Percentiles rank a stretch among this genome's conserved stretches.
phyloP scores from a whole-genome alignment of 495 filamentous ascomycete genomes.

The Aspergillus baeticus region DNA sequence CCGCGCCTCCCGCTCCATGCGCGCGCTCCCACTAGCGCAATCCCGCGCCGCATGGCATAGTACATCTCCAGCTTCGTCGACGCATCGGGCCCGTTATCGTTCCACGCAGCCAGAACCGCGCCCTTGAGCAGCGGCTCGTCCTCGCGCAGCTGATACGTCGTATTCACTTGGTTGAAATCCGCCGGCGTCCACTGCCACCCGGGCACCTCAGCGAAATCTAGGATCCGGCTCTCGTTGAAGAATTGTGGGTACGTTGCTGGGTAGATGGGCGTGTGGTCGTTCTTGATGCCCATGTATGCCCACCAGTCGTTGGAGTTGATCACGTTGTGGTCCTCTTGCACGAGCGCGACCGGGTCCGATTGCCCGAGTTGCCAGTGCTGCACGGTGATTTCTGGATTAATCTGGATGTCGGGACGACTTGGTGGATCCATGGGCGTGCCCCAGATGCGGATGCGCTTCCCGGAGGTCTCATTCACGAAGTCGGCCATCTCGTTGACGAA shows the following conservation, averaged over 20 bases:
- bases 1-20: constrained; percentile 45
- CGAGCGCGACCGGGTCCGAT: constrained; percentile 48
- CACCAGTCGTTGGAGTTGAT: constrained; percentile 59
- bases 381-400: constrained; percentile 44
- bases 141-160: constrained; percentile 26
- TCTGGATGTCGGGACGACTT: constrained; percentile 27
- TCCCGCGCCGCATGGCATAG: constrained; percentile 52
- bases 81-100: constrained; percentile 55
- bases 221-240: constrained; percentile 47
- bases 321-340: constrained; percentile 38
- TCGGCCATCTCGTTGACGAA: constrained; percentile 54
- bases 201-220: constrained; percentile 42
- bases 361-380: constrained; percentile 61
- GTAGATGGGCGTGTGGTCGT: constrained; percentile 50
- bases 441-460: constrained; percentile 53
- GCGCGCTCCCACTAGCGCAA: constrained; percentile 47
- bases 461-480: constrained; percentile 40
- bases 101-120: constrained; percentile 56
- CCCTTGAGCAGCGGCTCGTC: constrained; percentile 39
- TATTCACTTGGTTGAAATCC: constrained; percentile 47
- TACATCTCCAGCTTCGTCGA: constrained; percentile 55
- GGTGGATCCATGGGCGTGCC: constrained; percentile 47
- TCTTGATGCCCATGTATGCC: constrained; percentile 56
- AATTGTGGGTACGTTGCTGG: constrained; percentile 55
- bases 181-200: constrained; percentile 53